These are phyloP conservation scores for Actinidia polygama DNA, from an alignment of 179 eudicot genomes.

Conservation along the genomic window DNA sequence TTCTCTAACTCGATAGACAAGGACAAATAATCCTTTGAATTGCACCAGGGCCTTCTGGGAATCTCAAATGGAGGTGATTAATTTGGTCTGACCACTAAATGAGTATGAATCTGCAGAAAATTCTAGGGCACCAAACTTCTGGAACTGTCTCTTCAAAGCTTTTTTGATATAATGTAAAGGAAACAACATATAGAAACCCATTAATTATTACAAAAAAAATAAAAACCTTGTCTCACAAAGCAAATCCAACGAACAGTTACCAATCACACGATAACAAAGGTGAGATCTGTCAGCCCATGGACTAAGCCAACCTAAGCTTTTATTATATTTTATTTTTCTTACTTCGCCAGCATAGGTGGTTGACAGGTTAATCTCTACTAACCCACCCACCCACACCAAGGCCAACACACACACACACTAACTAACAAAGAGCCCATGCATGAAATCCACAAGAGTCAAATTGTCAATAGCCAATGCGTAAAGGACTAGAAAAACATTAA, in stretches of 20 bases:
- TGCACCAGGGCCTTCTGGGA: neutral
- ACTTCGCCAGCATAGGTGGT: conserved; percentile 1
- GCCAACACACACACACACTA: neutral
- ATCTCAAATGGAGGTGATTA: neutral
- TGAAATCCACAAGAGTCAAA: neutral
- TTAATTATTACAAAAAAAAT: neutral
- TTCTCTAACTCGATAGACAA: neutral
- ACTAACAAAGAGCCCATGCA: neutral
- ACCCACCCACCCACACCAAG: neutral
- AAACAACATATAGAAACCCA: neutral
- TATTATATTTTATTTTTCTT: neutral
- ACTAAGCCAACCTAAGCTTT: neutral
- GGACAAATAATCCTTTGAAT: neutral
- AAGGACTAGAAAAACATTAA: neutral
- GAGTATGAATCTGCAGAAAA: neutral
- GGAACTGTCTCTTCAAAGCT: conserved; percentile 7
- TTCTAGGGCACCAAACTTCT: neutral
- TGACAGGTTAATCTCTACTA: neutral
- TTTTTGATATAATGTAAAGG: neutral
- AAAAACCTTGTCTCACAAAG: neutral
- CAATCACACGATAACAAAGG: neutral
- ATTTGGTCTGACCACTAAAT: conserved; percentile 1
- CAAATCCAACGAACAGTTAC: neutral
- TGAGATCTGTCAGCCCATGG: neutral
- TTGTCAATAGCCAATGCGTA: neutral